Conservation (phyloP, 768 basidiomycete species). For the Psilocybe tampanensis region DNA sequence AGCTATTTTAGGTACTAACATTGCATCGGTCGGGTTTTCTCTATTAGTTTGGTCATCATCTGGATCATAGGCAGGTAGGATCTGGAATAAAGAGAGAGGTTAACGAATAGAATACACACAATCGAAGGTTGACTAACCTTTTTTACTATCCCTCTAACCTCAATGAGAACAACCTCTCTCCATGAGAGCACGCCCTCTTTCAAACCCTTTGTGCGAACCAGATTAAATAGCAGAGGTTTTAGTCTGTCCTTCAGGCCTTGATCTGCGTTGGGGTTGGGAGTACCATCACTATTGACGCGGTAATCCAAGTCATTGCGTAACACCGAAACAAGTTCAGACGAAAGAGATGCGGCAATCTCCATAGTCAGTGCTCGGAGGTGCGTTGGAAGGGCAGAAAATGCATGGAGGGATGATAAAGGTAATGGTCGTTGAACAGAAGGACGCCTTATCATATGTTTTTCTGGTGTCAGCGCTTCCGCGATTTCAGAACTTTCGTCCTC, state of each 20-base stretch:
- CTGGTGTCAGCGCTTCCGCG: slow-evolving; percentile 6
- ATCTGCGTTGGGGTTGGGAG: slow-evolving; percentile 28
- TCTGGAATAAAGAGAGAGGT: slow-evolving; percentile 36
- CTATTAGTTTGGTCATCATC: slow-evolving; percentile 47
- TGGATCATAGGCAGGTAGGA: slow-evolving; percentile 59
- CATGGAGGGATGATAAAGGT: slow-evolving; percentile 67
- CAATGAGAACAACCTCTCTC: slow-evolving; percentile 66
- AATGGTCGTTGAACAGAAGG: slow-evolving; percentile 36
- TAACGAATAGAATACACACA: background rate
- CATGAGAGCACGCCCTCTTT: slow-evolving; percentile 70
- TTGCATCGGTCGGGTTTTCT: slow-evolving; percentile 18
- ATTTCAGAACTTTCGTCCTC: slow-evolving; percentile 20
- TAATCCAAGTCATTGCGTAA: slow-evolving; percentile 68
- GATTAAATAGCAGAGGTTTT: slow-evolving; percentile 74
- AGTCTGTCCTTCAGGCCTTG: slow-evolving; percentile 62
- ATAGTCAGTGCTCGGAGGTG: slow-evolving; percentile 72
- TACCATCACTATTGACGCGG: slow-evolving; percentile 33
- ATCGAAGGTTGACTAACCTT: slow-evolving; percentile 44
- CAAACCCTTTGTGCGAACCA: slow-evolving; percentile 71
- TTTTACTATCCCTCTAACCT: slow-evolving; percentile 59
- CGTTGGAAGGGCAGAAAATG: slow-evolving; percentile 75
- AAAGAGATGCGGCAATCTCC: slow-evolving; percentile 77
- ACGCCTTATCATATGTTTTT: slow-evolving; percentile 14
- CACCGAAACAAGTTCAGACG: slow-evolving; percentile 74
- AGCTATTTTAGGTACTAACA: slow-evolving; percentile 14